These are phyloP conservation scores for Phaeoacremonium minimum DNA, from an alignment of 2,329 filamentous ascomycete genomes.

Conservation along the genomic window DNA sequence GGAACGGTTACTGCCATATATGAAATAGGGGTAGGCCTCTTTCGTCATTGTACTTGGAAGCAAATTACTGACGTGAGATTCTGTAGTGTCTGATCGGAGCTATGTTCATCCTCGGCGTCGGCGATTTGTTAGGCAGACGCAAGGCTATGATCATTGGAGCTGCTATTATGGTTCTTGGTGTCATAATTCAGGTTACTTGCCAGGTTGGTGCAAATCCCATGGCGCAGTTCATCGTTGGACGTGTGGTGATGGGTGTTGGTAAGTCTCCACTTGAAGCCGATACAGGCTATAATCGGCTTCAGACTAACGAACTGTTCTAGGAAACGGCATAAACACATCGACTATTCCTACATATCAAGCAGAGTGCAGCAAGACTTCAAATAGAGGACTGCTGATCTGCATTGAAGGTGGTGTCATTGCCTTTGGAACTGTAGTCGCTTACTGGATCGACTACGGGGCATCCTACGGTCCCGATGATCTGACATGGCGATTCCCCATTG, in stretches of 20 bases:
- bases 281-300: too few species aligned
- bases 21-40: too few species aligned
- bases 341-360: constrained; percentile 44
- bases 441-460: constrained; percentile 46
- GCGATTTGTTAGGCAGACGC: constrained; percentile 45
- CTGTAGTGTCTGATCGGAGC: constrained; percentile 39
- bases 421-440: constrained; percentile 31
- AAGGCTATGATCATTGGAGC: constrained; percentile 55
- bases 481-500: constrained; percentile 52
- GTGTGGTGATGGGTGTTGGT: constrained; percentile 47
- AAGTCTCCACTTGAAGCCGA: too few species aligned
- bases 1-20: constrained; percentile 43
- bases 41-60: too few species aligned
- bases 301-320: too few species aligned
- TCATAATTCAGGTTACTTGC: constrained; percentile 49
- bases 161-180: constrained; percentile 55
- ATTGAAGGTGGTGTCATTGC: constrained; percentile 41
- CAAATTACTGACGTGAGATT: too few species aligned
- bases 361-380: constrained; percentile 37
- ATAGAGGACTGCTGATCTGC: constrained; percentile 36
- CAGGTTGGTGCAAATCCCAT: constrained; percentile 20
- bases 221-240: constrained; percentile 41
- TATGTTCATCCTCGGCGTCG: constrained; percentile 43
- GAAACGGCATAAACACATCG: constrained; percentile 46
- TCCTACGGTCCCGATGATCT: constrained; percentile 35